Percentiles rank a stretch among this genome's conserved stretches.
Evolutionary conservation across 495 filamentous ascomycete genomes (phyloP).

Genomic region (Talaromyces wortmannii): DNA sequence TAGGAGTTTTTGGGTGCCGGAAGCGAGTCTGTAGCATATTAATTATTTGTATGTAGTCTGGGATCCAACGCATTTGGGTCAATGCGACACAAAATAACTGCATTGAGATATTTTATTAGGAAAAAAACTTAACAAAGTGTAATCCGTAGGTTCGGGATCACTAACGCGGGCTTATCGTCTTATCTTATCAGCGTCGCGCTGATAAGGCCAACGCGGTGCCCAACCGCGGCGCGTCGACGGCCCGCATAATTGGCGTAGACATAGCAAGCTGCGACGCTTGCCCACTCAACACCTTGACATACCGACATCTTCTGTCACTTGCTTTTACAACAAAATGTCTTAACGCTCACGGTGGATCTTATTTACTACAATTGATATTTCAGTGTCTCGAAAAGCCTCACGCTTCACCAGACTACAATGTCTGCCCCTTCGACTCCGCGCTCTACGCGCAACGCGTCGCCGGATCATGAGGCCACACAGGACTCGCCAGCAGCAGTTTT

Average conservation of each 20-base stretch:
- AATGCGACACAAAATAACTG: too few species aligned
- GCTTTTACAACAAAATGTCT: background rate
- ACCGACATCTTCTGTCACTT: background rate
- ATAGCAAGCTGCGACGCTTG: background rate
- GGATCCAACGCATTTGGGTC: too few species aligned
- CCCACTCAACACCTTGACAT: background rate
- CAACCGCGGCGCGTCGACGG: background rate
- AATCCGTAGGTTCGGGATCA: too few species aligned
- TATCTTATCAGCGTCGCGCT: too few species aligned
- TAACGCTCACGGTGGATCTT: background rate
- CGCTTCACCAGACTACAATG: slow-evolving; percentile 13
- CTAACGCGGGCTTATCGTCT: too few species aligned
- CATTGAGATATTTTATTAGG: too few species aligned
- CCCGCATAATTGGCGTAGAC: background rate
- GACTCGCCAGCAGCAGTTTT: slow-evolving; percentile 34
- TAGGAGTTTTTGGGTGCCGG: too few species aligned
- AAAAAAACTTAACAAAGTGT: too few species aligned
- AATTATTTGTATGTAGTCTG: too few species aligned
- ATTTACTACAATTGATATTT: background rate
- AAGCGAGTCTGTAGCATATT: too few species aligned
- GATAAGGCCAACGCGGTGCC: background rate
- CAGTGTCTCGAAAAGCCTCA: background rate
- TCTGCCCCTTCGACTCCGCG: slow-evolving; percentile 35
- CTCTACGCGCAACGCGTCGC: slow-evolving; percentile 33
- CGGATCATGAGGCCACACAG: slow-evolving; percentile 5